Evolutionary conservation across 257 asterid genomes (phyloP), one percentile per base, ranked within the genome.

Genomic region (Fraxinus quadrangulata): DNA sequence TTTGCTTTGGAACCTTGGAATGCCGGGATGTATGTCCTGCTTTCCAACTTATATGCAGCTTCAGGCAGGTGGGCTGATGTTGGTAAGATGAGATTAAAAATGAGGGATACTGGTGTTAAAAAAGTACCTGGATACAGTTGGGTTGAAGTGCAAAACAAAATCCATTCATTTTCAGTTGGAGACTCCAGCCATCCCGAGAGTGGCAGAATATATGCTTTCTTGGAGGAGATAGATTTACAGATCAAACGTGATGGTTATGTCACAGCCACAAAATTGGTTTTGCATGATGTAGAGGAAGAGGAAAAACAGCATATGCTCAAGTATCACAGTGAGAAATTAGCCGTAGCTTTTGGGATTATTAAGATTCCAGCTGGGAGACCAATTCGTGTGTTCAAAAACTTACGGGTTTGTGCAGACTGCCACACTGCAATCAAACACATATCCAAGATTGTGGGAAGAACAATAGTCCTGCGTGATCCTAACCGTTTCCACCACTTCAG

Each of bases 201-300:
- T 76, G 90, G 70, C 0, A 76, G 83, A 30, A 87, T 95, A 70
- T 84, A 89, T 80, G 89, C 88, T 9, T 95, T 89, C 86, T 84
- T 95, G 86, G 96, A 95, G 78, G 96, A 88, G 83, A 47, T 93
- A 61, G 91, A 91, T 76, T 79, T 89, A 79, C 81, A 83, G 75
- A 90, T 96, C 90, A 92, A 82, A 81, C 80, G 68, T 30, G 96
- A 88, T 33, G 98, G 99, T 51, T 92, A 91, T 76, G 85, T 88
- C 67, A 88, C 98, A 3, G 79, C 96, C 39, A 92, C 97, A 0
- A 91, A 96, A 78, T 80, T 92, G 87, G 99, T 89, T 79, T 81
- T 93, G 75, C 98, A 96, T 79, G 98, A 96, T 45, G 99, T 96
- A 78, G 98, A 95, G 81, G 99, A 96, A 76, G 97, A 96, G 85